Evolutionary conservation across 352 stramenopile genomes (phyloP), one percentile per base, ranked within the genome.

Genomic region (Phytophthora pistaciae): DNA sequence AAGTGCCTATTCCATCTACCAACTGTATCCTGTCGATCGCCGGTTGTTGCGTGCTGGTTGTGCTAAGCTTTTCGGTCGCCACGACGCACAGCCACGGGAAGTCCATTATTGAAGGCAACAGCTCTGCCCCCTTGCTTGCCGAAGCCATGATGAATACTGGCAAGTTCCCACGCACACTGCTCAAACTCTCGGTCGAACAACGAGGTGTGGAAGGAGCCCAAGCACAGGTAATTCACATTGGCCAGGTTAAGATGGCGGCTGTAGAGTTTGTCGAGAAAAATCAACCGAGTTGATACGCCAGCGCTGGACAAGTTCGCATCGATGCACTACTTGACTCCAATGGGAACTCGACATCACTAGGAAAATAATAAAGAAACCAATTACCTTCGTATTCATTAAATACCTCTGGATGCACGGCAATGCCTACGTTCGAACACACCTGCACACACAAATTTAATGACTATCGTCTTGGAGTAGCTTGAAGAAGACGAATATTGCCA

Each of bases 321-420:
- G 10, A 38, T 9, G 31, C 29, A 36, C 29, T 3, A 36, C 29
- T 36, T 36, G 31, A 13, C 31, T 38, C 4, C 31, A 29, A 5
- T 29, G 27, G 27, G 27, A 29, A 29, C 27, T 5, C 1, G 25
- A 29, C 4, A 29, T 29, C 27, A 29, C 31, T 11, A 38, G 31
- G 31, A 13, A 38, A 13, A 46, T 13, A n/a, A 50, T 14, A 50
- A 50, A 50, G 2, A 54, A 54, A 54, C 25, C 20, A 27, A 25
- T 54, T 11, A 29, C 25, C 7, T 18, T 31, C 20, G 18, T 31
- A 25, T 31, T 54, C 25, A 64, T 68, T n/a, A 68, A 68, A 68
- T 68, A 68, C 61, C 42, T 46, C 18, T 2, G 31, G 11, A 21
- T 23, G 23, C 20, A 27, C 5, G 36, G 7, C 21, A 50, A 50